These are phyloP conservation scores for Trichaptum fuscoviolaceum DNA, from an alignment of 768 basidiomycete species.

Conservation along the genomic window DNA sequence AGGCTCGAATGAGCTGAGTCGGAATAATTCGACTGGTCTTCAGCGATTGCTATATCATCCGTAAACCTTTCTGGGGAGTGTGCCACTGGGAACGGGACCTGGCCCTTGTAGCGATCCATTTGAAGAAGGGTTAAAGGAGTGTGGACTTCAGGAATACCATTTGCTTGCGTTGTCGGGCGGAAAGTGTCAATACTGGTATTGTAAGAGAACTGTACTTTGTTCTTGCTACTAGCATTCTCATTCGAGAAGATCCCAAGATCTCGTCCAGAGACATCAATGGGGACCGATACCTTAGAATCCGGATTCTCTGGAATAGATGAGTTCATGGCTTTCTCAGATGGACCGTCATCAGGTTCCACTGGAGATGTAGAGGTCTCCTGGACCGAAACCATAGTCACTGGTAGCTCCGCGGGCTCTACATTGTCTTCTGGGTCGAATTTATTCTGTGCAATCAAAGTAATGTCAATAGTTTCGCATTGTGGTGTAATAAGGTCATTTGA, in stretches of 20 bases:
- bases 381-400: not conserved
- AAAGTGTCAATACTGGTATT: not conserved
- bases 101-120: not conserved
- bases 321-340: not conserved
- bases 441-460: not conserved
- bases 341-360: not conserved
- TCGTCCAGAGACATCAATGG: not conserved
- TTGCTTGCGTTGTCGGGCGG: not conserved
- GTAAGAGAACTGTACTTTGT: not conserved
- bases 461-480: not conserved
- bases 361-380: not conserved
- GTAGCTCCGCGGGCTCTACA: not conserved
- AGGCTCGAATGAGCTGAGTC: conserved; percentile 23
- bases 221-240: not conserved
- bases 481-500: not conserved
- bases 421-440: not conserved
- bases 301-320: not conserved
- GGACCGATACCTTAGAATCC: not conserved
- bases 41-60: not conserved
- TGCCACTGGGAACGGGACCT: not conserved
- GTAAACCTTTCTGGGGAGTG: not conserved
- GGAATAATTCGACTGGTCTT: not conserved
- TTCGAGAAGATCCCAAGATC: not conserved
- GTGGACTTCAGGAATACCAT: not conserved
- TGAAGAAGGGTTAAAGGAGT: not conserved